Conservation (phyloP, 352 stramenopile genomes). For the Phytophthora agathidicida region DNA sequence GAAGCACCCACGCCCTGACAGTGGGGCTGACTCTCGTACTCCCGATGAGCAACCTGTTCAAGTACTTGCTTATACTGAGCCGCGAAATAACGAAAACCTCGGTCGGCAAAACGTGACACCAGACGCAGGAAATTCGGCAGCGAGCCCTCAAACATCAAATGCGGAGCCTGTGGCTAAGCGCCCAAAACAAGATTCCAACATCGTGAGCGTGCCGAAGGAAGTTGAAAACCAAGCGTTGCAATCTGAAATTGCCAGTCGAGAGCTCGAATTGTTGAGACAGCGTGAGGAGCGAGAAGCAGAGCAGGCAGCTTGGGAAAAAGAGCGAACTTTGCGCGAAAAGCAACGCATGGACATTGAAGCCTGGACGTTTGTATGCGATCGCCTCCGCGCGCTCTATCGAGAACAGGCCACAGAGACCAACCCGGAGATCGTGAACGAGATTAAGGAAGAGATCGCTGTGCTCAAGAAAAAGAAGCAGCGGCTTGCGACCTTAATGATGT, state of each 20-base stretch:
- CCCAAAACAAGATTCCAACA: conserved; percentile 2
- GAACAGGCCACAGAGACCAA: conserved; percentile 33
- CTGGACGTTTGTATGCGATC: conserved; percentile 44
- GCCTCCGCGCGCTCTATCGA: conserved; percentile 35
- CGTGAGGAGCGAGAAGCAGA: conserved; percentile 39
- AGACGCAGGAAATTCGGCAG: conserved; percentile 1
- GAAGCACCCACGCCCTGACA: conserved; percentile 20
- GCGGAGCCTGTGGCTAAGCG: conserved; percentile 20
- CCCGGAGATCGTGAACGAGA: conserved; percentile 28
- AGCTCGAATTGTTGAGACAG: conserved; percentile 35
- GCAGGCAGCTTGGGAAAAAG: conserved; percentile 38
- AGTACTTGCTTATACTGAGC: conserved; percentile 7
- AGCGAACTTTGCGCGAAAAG: conserved; percentile 29
- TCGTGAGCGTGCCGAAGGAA: not conserved
- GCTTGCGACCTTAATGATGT: conserved; percentile 29
- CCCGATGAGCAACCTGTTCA: conserved; percentile 6
- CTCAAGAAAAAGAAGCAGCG: conserved; percentile 48
- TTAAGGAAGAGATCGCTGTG: conserved; percentile 38
- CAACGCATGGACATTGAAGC: conserved; percentile 43
- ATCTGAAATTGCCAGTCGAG: conserved; percentile 34
- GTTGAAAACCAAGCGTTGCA: conserved; percentile 14
- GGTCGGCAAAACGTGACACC: conserved; percentile 15
- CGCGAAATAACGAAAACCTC: conserved; percentile 17
- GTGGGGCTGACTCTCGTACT: conserved; percentile 3
- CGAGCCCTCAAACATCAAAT: conserved; percentile 6